A percentile compares a stretch with the other conserved stretches of the same genome.
These are phyloP conservation scores for Salicornia ramosissima DNA, from an alignment of 148 eudicot species.

Conservation along the genomic window DNA sequence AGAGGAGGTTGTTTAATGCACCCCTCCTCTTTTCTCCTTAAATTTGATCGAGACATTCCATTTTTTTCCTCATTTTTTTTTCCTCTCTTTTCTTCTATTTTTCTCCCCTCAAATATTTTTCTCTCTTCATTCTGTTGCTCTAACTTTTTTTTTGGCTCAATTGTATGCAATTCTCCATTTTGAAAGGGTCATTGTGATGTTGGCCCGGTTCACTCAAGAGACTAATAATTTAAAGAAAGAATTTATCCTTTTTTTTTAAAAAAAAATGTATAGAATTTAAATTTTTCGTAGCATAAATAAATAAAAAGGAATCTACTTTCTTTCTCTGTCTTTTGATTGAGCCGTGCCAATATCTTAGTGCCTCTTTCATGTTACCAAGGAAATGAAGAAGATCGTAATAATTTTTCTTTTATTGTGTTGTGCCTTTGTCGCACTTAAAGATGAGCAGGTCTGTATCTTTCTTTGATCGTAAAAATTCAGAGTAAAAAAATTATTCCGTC, in stretches of 20 bases:
- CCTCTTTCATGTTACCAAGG: slow-evolving; percentile 24
- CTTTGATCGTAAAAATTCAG: too few relatives aligned
- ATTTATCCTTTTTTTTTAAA: neutral
- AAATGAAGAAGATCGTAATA: neutral
- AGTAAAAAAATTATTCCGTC: too few relatives aligned
- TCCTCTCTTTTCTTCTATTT: neutral
- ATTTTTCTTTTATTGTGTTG: neutral
- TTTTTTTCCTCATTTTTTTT: slow-evolving; percentile 10
- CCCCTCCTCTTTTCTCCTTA: slow-evolving; percentile 22
- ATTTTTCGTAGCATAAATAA: too few relatives aligned
- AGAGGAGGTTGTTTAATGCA: slow-evolving; percentile 27
- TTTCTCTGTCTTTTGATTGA: slow-evolving; percentile 34
- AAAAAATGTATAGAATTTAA: neutral
- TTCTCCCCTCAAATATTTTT: neutral
- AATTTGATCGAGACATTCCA: slow-evolving; percentile 30
- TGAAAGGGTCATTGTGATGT: slow-evolving; percentile 39
- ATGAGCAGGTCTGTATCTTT: too few relatives aligned
- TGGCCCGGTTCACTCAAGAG: slow-evolving; percentile 53
- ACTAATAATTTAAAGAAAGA: neutral
- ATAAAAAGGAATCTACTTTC: too few relatives aligned
- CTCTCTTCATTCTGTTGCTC: neutral
- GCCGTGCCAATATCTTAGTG: slow-evolving; percentile 56
- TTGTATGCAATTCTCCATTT: neutral
- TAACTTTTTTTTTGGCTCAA: too few relatives aligned
- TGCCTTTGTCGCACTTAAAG: too few relatives aligned